A percentile compares a stretch with the other conserved stretches of the same genome.
These are phyloP conservation scores for Hondaea fermentalgiana DNA, from an alignment of 108 stramenopile species.

Conservation along the genomic window DNA sequence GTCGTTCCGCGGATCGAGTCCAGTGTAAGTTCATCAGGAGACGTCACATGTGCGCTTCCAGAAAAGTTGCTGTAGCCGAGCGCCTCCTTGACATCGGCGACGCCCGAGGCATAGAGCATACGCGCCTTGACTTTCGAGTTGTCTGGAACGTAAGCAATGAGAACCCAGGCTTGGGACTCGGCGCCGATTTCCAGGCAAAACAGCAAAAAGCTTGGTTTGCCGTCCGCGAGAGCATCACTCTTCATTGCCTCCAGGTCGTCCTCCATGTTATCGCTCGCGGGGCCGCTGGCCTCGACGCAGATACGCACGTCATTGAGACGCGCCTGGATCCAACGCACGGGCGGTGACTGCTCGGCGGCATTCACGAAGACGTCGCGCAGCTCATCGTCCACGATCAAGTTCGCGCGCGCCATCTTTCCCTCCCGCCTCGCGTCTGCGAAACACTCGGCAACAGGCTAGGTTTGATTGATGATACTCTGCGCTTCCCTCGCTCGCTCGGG, in stretches of 20 bases:
- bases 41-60: background rate
- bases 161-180: background rate
- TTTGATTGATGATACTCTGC: no score
- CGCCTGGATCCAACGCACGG: background rate
- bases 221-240: background rate
- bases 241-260: background rate
- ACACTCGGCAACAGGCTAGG: no score
- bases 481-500: no score
- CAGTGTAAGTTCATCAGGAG: background rate
- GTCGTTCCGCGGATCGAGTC: background rate
- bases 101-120: background rate
- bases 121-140: conserved; percentile 4
- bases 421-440: background rate
- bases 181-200: background rate
- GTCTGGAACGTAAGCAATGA: background rate
- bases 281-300: background rate
- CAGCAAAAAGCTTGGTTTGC: background rate
- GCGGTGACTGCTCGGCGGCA: background rate
- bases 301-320: background rate
- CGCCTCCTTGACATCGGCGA: background rate
- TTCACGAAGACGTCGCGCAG: background rate
- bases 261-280: background rate
- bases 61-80: background rate
- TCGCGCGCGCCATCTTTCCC: background rate
- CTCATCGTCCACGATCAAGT: conserved; percentile 4